These are phyloP conservation scores for Cenococcum geophilum DNA, from an alignment of 495 filamentous ascomycete genomes.

Conservation along the genomic window DNA sequence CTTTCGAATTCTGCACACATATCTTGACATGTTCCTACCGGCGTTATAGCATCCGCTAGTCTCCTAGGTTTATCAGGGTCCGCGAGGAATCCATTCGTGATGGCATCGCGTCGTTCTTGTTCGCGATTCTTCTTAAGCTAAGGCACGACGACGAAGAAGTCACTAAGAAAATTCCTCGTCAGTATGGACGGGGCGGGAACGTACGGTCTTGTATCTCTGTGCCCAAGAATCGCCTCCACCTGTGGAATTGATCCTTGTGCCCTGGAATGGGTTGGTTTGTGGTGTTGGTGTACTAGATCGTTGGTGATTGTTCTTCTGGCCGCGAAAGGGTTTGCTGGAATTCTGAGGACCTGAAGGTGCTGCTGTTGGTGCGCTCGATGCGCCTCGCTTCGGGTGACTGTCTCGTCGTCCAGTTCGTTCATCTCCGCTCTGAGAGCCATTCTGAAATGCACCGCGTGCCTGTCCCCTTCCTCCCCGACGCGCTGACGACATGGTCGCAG, in stretches of 20 bases:
- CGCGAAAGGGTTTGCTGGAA: neutral
- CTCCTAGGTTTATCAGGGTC: constrained; percentile 80
- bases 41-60: constrained; percentile 77
- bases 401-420: neutral
- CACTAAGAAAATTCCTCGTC: constrained; percentile 1
- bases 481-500: constrained; percentile 24
- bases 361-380: neutral
- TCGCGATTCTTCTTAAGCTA: constrained; percentile 60
- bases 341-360: neutral
- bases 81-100: constrained; percentile 69
- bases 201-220: neutral
- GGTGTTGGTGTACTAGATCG: neutral
- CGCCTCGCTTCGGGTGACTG: neutral
- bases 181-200: neutral
- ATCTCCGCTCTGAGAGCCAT: neutral
- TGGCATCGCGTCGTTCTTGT: constrained; percentile 60
- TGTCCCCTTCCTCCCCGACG: constrained; percentile 15
- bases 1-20: constrained; percentile 95
- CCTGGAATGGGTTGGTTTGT: neutral
- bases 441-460: constrained; percentile 21
- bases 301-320: neutral
- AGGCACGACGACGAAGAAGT: constrained; percentile 1
- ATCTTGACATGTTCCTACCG: constrained; percentile 79
- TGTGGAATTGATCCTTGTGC: neutral
- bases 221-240: neutral